Conservation (phyloP, 1,284 basidiomycete genomes). For the Xerocomus nothofagi region DNA sequence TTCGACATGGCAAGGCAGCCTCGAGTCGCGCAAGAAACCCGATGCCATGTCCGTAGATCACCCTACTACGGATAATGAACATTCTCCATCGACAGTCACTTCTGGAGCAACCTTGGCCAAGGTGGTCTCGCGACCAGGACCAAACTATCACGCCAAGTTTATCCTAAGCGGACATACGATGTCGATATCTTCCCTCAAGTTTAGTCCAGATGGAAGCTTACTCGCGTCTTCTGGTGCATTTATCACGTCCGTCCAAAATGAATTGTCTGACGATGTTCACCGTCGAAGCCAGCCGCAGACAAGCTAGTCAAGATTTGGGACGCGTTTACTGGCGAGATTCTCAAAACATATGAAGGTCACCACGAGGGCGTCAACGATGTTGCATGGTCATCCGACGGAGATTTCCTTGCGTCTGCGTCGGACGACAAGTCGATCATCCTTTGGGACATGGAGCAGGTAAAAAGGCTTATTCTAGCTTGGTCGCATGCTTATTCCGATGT, state of each 20-base stretch:
- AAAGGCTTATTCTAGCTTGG: constrained; percentile 21
- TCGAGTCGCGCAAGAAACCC: constrained; percentile 7
- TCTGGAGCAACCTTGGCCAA: not conserved
- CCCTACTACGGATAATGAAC: constrained; percentile 1
- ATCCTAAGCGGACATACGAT: constrained; percentile 72
- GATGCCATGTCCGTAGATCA: constrained; percentile 14
- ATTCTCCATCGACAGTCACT: not conserved
- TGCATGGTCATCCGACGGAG: constrained; percentile 81
- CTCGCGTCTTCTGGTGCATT: constrained; percentile 75
- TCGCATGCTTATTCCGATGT: constrained; percentile 2
- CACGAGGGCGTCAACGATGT: constrained; percentile 85
- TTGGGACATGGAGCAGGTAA: constrained; percentile 72
- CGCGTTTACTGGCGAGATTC: constrained; percentile 64
- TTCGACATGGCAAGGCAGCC: not conserved
- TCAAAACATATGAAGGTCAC: constrained; percentile 71
- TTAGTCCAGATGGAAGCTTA: constrained; percentile 72
- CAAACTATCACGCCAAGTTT: constrained; percentile 46
- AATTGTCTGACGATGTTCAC: constrained; percentile 21
- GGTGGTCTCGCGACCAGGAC: constrained; percentile 12
- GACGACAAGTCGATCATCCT: constrained; percentile 86
- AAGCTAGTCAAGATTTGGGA: constrained; percentile 81
- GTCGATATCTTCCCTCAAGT: constrained; percentile 76
- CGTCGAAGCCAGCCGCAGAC: constrained; percentile 67
- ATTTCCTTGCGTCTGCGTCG: constrained; percentile 84
- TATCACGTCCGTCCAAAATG: constrained; percentile 1